Evolutionary conservation across 768 basidiomycete species (phyloP).

Genomic region (Tricholoma sp.): DNA sequence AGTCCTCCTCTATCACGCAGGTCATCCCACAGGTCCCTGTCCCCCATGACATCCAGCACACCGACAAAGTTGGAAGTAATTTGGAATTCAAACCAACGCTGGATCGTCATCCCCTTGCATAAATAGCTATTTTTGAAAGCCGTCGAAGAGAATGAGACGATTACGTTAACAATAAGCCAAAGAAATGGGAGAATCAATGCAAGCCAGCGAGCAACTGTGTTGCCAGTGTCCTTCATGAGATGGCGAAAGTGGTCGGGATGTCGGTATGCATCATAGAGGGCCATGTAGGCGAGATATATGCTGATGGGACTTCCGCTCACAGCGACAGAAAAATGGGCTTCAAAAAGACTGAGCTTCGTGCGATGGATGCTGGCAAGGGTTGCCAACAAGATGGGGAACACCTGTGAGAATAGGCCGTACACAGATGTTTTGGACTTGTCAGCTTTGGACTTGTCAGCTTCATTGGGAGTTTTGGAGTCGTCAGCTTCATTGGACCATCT

Average conservation of each 20-base stretch:
- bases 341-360: conserved; percentile 13
- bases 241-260: background rate
- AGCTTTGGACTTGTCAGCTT: conserved; percentile 4
- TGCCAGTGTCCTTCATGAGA: background rate
- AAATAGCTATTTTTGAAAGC: conserved; percentile 12
- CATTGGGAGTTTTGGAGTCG: background rate
- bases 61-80: conserved; percentile 16
- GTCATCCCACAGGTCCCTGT: conserved; percentile 14
- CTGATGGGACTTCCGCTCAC: conserved; percentile 14
- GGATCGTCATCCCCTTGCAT: conserved; percentile 10
- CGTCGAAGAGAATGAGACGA: conserved; percentile 11
- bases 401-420: conserved; percentile 14
- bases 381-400: conserved; percentile 14
- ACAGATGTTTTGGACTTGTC: conserved; percentile 6
- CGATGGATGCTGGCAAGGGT: conserved; percentile 10
- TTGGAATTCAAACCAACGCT: conserved; percentile 11
- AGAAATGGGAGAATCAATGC: conserved; percentile 2
- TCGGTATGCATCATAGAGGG: background rate
- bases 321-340: conserved; percentile 15
- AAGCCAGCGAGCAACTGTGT: conserved; percentile 6
- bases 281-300: conserved; percentile 10
- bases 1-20: conserved; percentile 12
- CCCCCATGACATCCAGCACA: conserved; percentile 17
- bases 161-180: background rate
- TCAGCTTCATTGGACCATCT: background rate